Evolutionary conservation across 148 eudicot genomes (phyloP).

Genomic region (Rhododendron vialii): DNA sequence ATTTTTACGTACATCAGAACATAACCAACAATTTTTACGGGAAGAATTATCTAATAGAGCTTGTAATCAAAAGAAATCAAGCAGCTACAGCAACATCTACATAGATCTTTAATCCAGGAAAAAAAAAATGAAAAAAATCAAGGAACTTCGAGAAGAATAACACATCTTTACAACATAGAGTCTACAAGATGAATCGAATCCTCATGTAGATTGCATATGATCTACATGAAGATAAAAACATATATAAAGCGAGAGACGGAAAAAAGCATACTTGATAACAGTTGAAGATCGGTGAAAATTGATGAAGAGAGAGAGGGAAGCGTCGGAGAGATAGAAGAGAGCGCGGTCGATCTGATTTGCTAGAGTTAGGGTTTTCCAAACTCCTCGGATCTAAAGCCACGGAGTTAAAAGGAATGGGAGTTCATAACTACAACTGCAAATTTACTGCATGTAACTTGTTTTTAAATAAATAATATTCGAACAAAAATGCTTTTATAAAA

Average conservation of each 20-base stretch:
- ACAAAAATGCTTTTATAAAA: too few species aligned
- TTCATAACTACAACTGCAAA: too few species aligned
- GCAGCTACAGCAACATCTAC: neutral
- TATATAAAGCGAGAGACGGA: neutral
- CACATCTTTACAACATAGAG: neutral
- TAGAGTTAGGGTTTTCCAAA: conserved; percentile 19
- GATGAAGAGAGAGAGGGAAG: neutral
- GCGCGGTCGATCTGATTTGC: neutral
- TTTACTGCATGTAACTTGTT: too few species aligned
- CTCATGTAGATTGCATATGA: neutral
- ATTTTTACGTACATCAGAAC: neutral
- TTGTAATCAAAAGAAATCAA: neutral
- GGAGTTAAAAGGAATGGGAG: conserved; percentile 6
- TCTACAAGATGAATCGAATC: neutral
- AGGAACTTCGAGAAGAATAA: neutral
- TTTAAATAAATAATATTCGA: too few species aligned
- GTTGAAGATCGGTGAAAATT: neutral
- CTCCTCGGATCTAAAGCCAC: conserved; percentile 30
- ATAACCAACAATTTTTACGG: too few species aligned
- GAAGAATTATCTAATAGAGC: too few species aligned
- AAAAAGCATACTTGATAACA: neutral
- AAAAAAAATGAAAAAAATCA: neutral
- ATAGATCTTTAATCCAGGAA: neutral
- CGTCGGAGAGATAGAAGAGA: neutral
- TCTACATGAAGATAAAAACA: neutral